Conservation (phyloP, 208 protist species). For the Crithidia mellificae region DNA sequence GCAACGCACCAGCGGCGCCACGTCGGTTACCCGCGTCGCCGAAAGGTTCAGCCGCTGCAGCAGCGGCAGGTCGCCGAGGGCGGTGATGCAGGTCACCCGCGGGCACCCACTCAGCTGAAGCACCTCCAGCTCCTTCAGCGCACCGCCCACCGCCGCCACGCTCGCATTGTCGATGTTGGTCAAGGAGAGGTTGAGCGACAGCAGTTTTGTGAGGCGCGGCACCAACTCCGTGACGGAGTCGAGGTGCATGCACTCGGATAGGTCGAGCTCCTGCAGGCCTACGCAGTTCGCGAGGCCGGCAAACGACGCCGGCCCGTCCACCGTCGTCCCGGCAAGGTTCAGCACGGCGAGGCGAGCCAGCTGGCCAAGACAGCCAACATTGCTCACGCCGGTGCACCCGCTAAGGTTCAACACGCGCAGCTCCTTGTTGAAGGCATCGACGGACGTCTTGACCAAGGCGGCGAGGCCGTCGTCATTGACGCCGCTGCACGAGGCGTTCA, state of each 20-base stretch:
- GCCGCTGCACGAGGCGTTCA: slow-evolving; percentile 14
- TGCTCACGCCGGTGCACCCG: slow-evolving; percentile 19
- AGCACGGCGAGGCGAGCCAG: slow-evolving; percentile 13
- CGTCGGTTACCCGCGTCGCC: slow-evolving; percentile 34
- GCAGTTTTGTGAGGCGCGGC: slow-evolving; percentile 15
- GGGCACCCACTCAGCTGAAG: slow-evolving; percentile 35
- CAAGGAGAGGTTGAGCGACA: slow-evolving; percentile 26
- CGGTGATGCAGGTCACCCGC: slow-evolving; percentile 25
- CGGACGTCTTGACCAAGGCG: slow-evolving; percentile 13
- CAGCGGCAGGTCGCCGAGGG: slow-evolving; percentile 22
- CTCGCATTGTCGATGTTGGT: slow-evolving; percentile 23
- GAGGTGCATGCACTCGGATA: slow-evolving; percentile 36
- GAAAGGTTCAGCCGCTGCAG: slow-evolving; percentile 42
- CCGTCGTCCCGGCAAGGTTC: slow-evolving; percentile 20
- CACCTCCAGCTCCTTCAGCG: slow-evolving; percentile 25
- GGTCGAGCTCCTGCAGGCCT: slow-evolving; percentile 14
- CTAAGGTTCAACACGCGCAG: slow-evolving; percentile 29
- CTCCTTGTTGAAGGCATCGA: neutral
- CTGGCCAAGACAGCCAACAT: slow-evolving; percentile 13
- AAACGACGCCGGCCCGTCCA: slow-evolving; percentile 19
- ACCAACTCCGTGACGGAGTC: slow-evolving; percentile 25
- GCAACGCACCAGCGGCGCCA: slow-evolving; percentile 18
- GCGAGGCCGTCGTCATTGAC: slow-evolving; percentile 23
- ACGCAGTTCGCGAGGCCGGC: neutral
- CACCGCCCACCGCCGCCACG: neutral